Evolutionary conservation across 441 rosid genomes (phyloP).

Genomic region (Arabidopsis lyrata): DNA sequence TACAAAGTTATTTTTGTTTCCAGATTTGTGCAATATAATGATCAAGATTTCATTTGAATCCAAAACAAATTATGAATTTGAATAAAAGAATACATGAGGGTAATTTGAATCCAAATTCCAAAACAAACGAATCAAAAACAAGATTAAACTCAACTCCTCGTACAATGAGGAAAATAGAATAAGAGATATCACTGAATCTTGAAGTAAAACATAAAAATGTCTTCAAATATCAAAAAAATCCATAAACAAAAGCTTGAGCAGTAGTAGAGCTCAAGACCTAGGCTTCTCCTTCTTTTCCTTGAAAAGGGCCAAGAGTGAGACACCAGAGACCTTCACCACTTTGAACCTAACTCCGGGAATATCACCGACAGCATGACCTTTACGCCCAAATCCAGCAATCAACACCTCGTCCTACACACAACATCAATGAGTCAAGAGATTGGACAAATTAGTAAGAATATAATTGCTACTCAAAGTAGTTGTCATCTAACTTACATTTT

Average conservation of each 20-base stretch:
- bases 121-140: slow-evolving; percentile 18
- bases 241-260: slow-evolving; percentile 17
- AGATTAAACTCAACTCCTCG: slow-evolving; percentile 9
- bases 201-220: slow-evolving; percentile 9
- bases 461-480: neutral
- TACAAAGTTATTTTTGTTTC: neutral
- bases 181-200: slow-evolving; percentile 9
- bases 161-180: neutral
- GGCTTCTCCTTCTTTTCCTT: slow-evolving; percentile 66
- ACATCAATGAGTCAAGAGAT: neutral
- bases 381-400: slow-evolving; percentile 60
- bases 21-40: neutral
- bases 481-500: slow-evolving; percentile 46
- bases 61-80: neutral
- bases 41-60: neutral
- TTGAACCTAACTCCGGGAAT: slow-evolving; percentile 62
- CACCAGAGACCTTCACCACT: slow-evolving; percentile 60
- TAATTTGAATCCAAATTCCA: slow-evolving; percentile 10
- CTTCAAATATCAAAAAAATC: slow-evolving; percentile 20
- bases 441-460: neutral
- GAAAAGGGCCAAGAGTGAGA: slow-evolving; percentile 57
- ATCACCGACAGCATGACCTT: slow-evolving; percentile 60
- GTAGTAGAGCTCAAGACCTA: slow-evolving; percentile 44
- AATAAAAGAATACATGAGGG: neutral
- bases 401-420: slow-evolving; percentile 51